Evolutionary conservation across 768 basidiomycete genomes (phyloP), one percentile per base, ranked within the genome.

Genomic region (Boletus rex-veris): DNA sequence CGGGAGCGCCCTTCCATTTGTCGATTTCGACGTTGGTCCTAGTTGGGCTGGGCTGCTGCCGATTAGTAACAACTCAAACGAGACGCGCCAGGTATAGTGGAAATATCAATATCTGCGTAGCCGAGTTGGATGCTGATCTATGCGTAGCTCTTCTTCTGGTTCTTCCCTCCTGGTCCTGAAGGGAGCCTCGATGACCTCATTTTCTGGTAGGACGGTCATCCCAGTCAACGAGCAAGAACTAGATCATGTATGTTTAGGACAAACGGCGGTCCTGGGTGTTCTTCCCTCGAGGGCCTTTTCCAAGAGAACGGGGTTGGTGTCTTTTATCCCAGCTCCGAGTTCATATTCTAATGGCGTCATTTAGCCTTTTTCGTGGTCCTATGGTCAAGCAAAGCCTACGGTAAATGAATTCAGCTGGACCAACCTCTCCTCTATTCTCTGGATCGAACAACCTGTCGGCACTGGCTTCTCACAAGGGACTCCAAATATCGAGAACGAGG

Each of bases 231-330:
- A 5, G 12, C 5, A 31, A 42, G 16, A 39, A 14, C 11, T 44
- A 26, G 5, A 50, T 16, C 3, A 28, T 42, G 5, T 18, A 12
- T 3, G 50, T 48, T 19, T 61, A 88, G 86, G 87, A 86, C 83
- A 5, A 89, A 88, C 58, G 88, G 88, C n/a, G 87, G 88, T 1
- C 88, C 88, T 0, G 87, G 88, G 28, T 89, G 88, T 61, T 88
- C 85, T 11, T 86, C 86, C 2, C 72, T 90, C 0, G 82, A 86
- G 64, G 88, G 86, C 16, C 67, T 85, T 35, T 64, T 90, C 4
- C 84, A 89, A 65, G 88, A 90, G 63, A 88, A 88, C 57, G 88
- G 88, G 14, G 87, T 86, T 60, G 45, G 81, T 68, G 4, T 15
- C 41, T 30, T 38, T 53, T 10, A 21, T 61, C 4, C 14, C 59